A percentile compares a stretch with the other conserved stretches of the same genome.
phyloP scores from a whole-genome alignment of 345 rosid species.

The Eucalyptus rudis region DNA sequence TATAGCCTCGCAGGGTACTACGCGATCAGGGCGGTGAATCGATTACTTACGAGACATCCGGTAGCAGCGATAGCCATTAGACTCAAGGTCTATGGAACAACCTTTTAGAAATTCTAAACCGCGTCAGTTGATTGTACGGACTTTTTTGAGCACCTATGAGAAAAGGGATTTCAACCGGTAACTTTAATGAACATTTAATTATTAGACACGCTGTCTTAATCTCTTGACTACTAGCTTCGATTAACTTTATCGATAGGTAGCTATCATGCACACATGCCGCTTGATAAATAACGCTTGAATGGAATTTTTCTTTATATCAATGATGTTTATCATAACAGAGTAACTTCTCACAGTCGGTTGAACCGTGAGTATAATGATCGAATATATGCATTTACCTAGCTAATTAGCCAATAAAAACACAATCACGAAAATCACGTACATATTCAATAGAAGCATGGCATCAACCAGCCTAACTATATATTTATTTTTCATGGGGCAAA shows the following conservation, averaged over 20 bases:
- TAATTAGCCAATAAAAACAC: neutral
- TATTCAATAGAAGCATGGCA: neutral
- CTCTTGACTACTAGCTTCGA: neutral
- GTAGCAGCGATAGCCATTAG: neutral
- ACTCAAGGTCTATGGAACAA: neutral
- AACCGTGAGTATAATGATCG: neutral
- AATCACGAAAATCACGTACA: neutral
- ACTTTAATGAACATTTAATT: neutral
- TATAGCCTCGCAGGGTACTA: neutral
- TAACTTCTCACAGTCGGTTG: neutral
- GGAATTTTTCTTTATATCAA: neutral
- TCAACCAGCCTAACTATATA: neutral
- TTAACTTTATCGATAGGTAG: neutral
- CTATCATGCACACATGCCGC: neutral
- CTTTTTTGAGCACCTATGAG: neutral
- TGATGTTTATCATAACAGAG: neutral
- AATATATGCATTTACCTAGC: neutral
- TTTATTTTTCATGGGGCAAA: neutral
- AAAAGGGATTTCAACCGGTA: neutral
- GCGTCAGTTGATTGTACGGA: neutral
- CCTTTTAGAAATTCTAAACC: neutral
- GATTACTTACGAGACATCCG: neutral
- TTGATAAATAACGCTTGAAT: fast-evolving
- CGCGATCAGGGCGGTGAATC: no score
- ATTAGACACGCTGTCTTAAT: neutral